Conservation (phyloP, 192 early-diverging fungal species). For the Entrophospora sp. region DNA sequence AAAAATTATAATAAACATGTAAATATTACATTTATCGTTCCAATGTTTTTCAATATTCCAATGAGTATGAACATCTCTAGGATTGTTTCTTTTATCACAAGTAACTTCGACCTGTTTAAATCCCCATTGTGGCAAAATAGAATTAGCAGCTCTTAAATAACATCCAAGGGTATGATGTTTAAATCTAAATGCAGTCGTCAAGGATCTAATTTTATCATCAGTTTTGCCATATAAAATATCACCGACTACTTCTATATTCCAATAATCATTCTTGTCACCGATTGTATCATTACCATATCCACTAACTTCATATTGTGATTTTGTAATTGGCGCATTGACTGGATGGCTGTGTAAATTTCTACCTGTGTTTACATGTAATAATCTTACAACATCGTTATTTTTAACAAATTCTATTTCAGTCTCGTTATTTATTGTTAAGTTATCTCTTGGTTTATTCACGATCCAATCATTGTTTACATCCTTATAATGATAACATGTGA, state of each 20-base stretch:
- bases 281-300: constrained; percentile 72
- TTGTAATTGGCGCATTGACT: constrained; percentile 67
- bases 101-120: constrained; percentile 88
- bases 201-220: constrained; percentile 47
- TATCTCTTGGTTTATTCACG: constrained; percentile 49
- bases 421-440: constrained; percentile 22
- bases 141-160: constrained; percentile 62
- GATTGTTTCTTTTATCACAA: constrained; percentile 64
- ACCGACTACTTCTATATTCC: constrained; percentile 77
- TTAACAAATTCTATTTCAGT: constrained; percentile 51
- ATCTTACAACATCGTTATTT: constrained; percentile 73
- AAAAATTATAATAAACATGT: neutral
- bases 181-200: constrained; percentile 77
- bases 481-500: constrained; percentile 90
- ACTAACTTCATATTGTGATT: constrained; percentile 75
- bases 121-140: constrained; percentile 91
- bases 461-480: constrained; percentile 93
- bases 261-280: constrained; percentile 83
- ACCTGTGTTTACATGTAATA: constrained; percentile 62
- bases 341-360: constrained; percentile 83
- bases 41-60: constrained; percentile 93
- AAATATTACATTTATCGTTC: constrained; percentile 56
- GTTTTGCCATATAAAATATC: constrained; percentile 42
- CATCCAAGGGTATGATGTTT: constrained; percentile 66
- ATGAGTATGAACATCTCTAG: constrained; percentile 55